Evolutionary conservation across 495 filamentous ascomycete genomes (phyloP).

Genomic region (Rusavskia elegans): DNA sequence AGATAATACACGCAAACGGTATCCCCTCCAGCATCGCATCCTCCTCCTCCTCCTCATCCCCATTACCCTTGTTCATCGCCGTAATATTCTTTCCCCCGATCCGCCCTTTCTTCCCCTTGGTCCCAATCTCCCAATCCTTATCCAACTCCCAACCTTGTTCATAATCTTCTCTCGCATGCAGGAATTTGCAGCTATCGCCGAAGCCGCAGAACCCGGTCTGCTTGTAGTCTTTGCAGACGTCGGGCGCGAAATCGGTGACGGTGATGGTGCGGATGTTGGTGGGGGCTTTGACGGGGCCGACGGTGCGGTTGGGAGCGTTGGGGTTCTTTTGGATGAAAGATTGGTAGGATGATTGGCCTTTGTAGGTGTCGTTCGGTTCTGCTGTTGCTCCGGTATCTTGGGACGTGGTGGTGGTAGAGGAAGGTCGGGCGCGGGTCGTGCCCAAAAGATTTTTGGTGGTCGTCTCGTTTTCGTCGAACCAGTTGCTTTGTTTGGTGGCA

Average conservation of each 20-base stretch:
- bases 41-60: slow-evolving; percentile 49
- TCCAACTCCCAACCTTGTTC: slow-evolving; percentile 93
- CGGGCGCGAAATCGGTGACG: slow-evolving; percentile 78
- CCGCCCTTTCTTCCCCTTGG: slow-evolving; percentile 44
- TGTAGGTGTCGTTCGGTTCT: slow-evolving; percentile 56
- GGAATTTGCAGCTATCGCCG: slow-evolving; percentile 66
- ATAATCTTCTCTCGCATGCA: slow-evolving; percentile 77
- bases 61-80: slow-evolving; percentile 12
- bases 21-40: slow-evolving; percentile 71
- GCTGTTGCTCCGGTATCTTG: not conserved
- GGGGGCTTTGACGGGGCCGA: slow-evolving; percentile 78
- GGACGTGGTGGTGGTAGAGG: not conserved
- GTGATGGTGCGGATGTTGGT: slow-evolving; percentile 87
- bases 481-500: slow-evolving; percentile 84
- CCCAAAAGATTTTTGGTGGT: slow-evolving; percentile 1
- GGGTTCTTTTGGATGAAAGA: slow-evolving; percentile 70
- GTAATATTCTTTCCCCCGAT: slow-evolving; percentile 1
- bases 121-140: slow-evolving; percentile 76
- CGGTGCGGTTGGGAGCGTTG: slow-evolving; percentile 47
- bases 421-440: slow-evolving; percentile 8
- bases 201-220: slow-evolving; percentile 76
- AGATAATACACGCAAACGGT: slow-evolving; percentile 92
- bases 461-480: slow-evolving; percentile 53
- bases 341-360: slow-evolving; percentile 25
- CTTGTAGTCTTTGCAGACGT: slow-evolving; percentile 94